These are phyloP conservation scores for Dioscorea dumetorum DNA, from an alignment of 106 monocot species.

Conservation along the genomic window DNA sequence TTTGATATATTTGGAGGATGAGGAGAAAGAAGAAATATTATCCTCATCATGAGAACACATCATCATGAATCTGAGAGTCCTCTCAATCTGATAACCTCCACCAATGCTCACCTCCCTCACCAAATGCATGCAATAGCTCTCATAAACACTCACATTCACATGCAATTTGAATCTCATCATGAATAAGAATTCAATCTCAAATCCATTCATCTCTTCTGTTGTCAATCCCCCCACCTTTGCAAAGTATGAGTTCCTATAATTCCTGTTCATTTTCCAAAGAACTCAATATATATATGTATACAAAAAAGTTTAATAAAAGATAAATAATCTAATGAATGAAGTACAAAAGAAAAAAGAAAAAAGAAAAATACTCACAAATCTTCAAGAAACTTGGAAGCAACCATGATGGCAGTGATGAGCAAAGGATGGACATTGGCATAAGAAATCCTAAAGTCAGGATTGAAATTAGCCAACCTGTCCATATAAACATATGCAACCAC, in stretches of 20 bases:
- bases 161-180: slow-evolving; percentile 70
- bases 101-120: slow-evolving; percentile 84
- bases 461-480: slow-evolving; percentile 48
- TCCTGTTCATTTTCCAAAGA: slow-evolving; percentile 22
- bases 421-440: slow-evolving; percentile 41
- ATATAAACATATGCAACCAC: slow-evolving; percentile 82
- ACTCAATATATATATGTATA: too few relatives aligned
- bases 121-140: slow-evolving; percentile 74
- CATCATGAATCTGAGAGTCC: slow-evolving; percentile 36
- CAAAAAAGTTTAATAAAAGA: neutral
- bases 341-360: neutral
- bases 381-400: slow-evolving; percentile 72
- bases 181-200: slow-evolving; percentile 78
- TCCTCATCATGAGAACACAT: slow-evolving; percentile 14
- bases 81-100: slow-evolving; percentile 74
- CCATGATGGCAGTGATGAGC: slow-evolving; percentile 49
- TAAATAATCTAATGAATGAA: neutral
- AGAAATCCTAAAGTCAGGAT: slow-evolving; percentile 19
- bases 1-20: too few relatives aligned
- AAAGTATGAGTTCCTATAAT: slow-evolving; percentile 57
- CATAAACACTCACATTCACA: slow-evolving; percentile 61
- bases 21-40: neutral
- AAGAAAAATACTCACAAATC: slow-evolving; percentile 51
- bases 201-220: slow-evolving; percentile 44
- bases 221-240: slow-evolving; percentile 60